These are phyloP conservation scores for Diaporthe ilicicola DNA, from an alignment of 2,329 filamentous ascomycete genomes.

Conservation along the genomic window DNA sequence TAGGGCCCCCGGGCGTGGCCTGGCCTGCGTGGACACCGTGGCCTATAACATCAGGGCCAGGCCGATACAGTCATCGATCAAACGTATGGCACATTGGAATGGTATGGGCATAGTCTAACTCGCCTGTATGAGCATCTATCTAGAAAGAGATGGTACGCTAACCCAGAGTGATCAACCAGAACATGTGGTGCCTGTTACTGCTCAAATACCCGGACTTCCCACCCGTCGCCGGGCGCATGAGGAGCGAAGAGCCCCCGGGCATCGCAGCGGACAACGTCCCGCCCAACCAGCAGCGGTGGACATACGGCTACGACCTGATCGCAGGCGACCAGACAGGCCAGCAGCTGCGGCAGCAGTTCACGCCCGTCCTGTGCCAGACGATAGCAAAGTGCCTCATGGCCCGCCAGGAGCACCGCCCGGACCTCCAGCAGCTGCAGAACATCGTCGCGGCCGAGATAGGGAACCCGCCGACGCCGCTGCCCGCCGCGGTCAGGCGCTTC, in stretches of 20 bases:
- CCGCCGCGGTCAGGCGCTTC: not conserved
- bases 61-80: not conserved
- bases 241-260: not conserved
- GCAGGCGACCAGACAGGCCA: no score
- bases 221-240: not conserved
- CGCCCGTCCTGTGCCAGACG: not conserved
- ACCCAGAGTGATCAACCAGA: not conserved
- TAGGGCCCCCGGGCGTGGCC: not conserved
- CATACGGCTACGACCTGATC: not conserved
- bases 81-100: slow-evolving; percentile 27
- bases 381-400: slow-evolving; percentile 6
- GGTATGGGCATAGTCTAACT: not conserved
- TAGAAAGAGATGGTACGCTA: not conserved
- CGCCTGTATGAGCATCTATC: not conserved
- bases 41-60: slow-evolving; percentile 1
- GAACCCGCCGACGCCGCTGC: not conserved
- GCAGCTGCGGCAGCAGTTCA: not conserved
- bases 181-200: slow-evolving; percentile 14
- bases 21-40: not conserved
- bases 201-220: not conserved
- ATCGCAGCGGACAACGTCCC: not conserved
- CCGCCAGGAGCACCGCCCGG: slow-evolving; percentile 9
- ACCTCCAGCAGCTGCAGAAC: not conserved
- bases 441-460: not conserved
- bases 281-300: not conserved